Evolutionary conservation across 2,329 filamentous ascomycete species (phyloP).

Genomic region (Ploettnerulaceae sp.): DNA sequence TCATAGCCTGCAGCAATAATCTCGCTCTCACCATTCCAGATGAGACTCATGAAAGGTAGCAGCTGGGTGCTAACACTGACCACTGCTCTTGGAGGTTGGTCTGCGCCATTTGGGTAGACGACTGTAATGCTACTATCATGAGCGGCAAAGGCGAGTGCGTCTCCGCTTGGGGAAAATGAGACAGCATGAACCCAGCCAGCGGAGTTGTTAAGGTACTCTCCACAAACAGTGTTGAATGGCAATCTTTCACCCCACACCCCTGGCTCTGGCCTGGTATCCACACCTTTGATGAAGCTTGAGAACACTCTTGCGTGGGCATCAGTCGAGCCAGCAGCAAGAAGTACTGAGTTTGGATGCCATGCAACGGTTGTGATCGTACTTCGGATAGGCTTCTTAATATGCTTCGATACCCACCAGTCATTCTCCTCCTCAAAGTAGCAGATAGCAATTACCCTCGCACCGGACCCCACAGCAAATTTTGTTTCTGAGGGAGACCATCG

Average conservation of each 20-base stretch:
- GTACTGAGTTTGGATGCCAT: constrained; percentile 97
- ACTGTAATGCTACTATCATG: constrained; percentile 97
- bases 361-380: constrained; percentile 92
- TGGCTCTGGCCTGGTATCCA: constrained; percentile 79
- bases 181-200: constrained; percentile 96
- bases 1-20: constrained; percentile 94
- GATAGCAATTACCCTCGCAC: constrained; percentile 89
- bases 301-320: constrained; percentile 95
- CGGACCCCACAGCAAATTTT: constrained; percentile 96
- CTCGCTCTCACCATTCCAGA: constrained; percentile 89
- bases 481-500: constrained; percentile 95
- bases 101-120: constrained; percentile 87
- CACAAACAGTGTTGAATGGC: constrained; percentile 97
- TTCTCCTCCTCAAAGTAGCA: constrained; percentile 99
- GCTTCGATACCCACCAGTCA: constrained; percentile 99
- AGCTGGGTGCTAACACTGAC: constrained; percentile 85
- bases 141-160: constrained; percentile 88
- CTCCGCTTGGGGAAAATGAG: constrained; percentile 85
- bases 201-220: constrained; percentile 92
- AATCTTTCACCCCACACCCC: constrained; percentile 91
- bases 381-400: constrained; percentile 97
- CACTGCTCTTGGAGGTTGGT: constrained; percentile 86
- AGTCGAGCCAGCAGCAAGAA: constrained; percentile 91
- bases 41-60: constrained; percentile 84
- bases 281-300: constrained; percentile 92